Percentiles rank a stretch among this genome's conserved stretches.
Evolutionary conservation across 352 stramenopile genomes (phyloP).

Genomic region (Elongisporangium anandrum): DNA sequence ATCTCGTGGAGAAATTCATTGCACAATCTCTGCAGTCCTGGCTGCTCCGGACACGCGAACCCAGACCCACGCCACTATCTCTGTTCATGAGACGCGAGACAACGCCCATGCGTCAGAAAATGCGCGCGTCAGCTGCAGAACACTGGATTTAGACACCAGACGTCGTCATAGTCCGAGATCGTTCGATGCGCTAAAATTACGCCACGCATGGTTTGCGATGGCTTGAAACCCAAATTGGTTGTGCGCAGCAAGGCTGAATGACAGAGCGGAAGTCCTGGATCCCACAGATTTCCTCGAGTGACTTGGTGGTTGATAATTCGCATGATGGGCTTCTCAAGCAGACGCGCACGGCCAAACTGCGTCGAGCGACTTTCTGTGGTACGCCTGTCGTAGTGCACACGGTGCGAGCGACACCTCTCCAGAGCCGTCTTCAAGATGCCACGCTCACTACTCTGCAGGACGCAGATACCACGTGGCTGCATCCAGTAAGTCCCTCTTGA

Average conservation of each 20-base stretch:
- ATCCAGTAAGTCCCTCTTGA: slow-evolving; percentile 28
- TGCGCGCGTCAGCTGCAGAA: neutral
- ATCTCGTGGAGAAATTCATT: neutral
- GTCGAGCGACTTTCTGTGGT: slow-evolving; percentile 16
- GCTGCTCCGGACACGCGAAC: neutral
- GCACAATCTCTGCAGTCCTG: neutral
- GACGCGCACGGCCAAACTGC: slow-evolving; percentile 30
- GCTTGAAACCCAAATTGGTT: neutral
- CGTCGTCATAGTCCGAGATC: neutral
- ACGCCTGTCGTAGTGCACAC: slow-evolving; percentile 27
- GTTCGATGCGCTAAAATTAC: neutral
- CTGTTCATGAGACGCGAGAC: neutral
- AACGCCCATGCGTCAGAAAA: neutral
- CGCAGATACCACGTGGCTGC: slow-evolving; percentile 17
- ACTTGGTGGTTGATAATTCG: slow-evolving; percentile 14
- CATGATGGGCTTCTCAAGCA: slow-evolving; percentile 17
- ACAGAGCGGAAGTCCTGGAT: neutral
- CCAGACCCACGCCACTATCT: neutral
- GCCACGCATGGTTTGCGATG: neutral
- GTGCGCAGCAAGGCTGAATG: neutral
- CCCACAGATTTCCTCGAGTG: slow-evolving; percentile 1
- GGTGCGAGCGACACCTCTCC: slow-evolving; percentile 25
- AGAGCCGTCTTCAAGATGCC: slow-evolving; percentile 30
- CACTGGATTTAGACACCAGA: neutral
- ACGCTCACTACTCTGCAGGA: slow-evolving; percentile 23